A percentile compares a stretch with the other conserved stretches of the same genome.
phyloP scores from a whole-genome alignment of 2,329 filamentous ascomycete genomes.

The Neophaeococcomyces mojaviensis region DNA sequence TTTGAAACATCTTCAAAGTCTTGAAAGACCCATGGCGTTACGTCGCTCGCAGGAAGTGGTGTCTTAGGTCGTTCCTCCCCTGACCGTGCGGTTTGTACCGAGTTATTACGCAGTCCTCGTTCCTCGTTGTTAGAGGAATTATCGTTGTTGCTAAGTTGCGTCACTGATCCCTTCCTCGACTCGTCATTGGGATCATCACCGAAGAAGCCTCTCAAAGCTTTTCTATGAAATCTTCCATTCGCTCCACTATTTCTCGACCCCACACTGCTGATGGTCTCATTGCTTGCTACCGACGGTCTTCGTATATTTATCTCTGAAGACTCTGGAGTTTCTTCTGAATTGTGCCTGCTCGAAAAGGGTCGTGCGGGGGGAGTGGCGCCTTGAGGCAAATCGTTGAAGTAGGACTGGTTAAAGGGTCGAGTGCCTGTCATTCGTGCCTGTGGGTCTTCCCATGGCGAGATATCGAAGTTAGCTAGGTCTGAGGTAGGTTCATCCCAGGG shows the following conservation, averaged over 20 bases:
- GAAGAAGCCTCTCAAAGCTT: conserved; percentile 85
- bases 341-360: conserved; percentile 46
- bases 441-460: conserved; percentile 27
- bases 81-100: conserved; percentile 60
- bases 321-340: conserved; percentile 55
- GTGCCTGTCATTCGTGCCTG: conserved; percentile 19
- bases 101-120: conserved; percentile 64
- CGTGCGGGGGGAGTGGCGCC: conserved; percentile 57
- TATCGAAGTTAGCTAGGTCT: conserved; percentile 15
- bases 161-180: conserved; percentile 38
- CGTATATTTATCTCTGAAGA: conserved; percentile 63
- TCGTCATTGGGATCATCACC: conserved; percentile 70
- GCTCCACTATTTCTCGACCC: conserved; percentile 68
- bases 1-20: conserved; percentile 54
- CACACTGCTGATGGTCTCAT: conserved; percentile 77
- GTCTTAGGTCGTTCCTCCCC: conserved; percentile 35
- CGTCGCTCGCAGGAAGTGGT: conserved; percentile 72
- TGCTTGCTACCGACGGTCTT: conserved; percentile 79
- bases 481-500: conserved; percentile 25
- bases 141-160: conserved; percentile 49
- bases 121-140: conserved; percentile 54
- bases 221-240: conserved; percentile 56
- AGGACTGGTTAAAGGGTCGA: conserved; percentile 19
- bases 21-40: conserved; percentile 96
- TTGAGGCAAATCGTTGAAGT: conserved; percentile 21